A percentile compares a stretch with the other conserved stretches of the same genome.
These are phyloP conservation scores for Halophytophthora batemanensis DNA, from an alignment of 352 stramenopile genomes.

Conservation along the genomic window DNA sequence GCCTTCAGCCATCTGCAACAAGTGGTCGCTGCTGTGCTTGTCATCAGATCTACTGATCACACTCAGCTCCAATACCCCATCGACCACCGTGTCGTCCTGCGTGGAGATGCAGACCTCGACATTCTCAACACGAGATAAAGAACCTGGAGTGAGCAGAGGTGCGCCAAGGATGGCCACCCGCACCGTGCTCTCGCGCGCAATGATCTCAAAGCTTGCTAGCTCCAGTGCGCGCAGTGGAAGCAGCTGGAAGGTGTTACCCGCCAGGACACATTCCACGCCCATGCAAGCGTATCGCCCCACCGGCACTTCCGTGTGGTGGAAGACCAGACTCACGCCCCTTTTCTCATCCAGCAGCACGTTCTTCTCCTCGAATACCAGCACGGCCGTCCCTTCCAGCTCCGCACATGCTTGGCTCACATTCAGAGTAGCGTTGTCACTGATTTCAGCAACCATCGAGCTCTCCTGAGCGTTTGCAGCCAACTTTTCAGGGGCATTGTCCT, in stretches of 20 bases:
- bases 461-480: too few species aligned
- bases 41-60: constrained; percentile 15
- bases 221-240: constrained; percentile 27
- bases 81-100: constrained; percentile 37
- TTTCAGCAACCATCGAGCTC: too few species aligned
- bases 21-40: constrained; percentile 3
- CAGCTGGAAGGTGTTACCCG: constrained; percentile 50
- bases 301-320: constrained; percentile 38
- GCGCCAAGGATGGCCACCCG: constrained; percentile 42
- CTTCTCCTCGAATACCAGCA: constrained; percentile 43
- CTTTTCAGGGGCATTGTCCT: too few species aligned
- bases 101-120: constrained; percentile 42
- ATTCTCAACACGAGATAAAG: constrained; percentile 29
- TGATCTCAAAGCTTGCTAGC: constrained; percentile 44
- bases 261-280: constrained; percentile 52
- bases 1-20: constrained; percentile 1
- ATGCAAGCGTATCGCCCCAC: constrained; percentile 54
- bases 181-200: constrained; percentile 49
- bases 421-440: not conserved
- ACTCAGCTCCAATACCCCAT: constrained; percentile 51
- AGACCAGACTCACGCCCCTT: constrained; percentile 46
- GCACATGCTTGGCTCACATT: not conserved
- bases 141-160: constrained; percentile 42
- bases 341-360: constrained; percentile 65
- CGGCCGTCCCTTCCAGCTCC: constrained; percentile 1